Evolutionary conservation across 768 basidiomycete genomes (phyloP), one percentile per base, ranked within the genome.

Genomic region (Chalciporus pseudorubinellus): DNA sequence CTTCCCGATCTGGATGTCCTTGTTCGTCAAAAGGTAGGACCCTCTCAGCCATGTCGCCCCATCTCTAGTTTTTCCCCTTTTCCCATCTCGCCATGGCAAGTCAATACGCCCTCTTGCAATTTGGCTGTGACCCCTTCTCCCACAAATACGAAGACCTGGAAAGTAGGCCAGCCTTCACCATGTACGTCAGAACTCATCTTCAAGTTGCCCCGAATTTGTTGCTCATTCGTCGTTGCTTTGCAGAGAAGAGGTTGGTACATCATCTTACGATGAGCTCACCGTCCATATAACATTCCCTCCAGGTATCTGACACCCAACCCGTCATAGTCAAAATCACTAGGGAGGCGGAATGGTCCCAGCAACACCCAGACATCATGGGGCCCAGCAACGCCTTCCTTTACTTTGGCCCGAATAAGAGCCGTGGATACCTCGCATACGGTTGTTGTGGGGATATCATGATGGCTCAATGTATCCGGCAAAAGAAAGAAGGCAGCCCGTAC

Each of bases 331-430:
- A 82, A 55, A 70, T 90, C 48, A 75, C 77, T 36, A 81, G 89
- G 16, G 85, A 90, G 60, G 66, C 74, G 0, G 74, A 71, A 19
- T 90, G 89, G 88, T 73, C 80, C 20, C 77, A 82, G 59, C 82
- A 81, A 49, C 82, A 88, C 61, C 79, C 81, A 20, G 76, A 72
- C 42, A 82, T 89, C 56, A 84, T 89, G 82, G 89, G 89, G n/a
- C 89, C 89, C n/a, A 80, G 77, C 52, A 85, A 80, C 36, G 82
- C 89, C 6, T 88, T 77, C 63, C 79, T 89, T 54, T 90, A 88
- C 61, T 82, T 91, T 52, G 89, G 89, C 1, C 87, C 89, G 6
- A 73, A 73, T 38, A 77, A 74, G 48, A 59, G 74, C 3, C 77
- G 80, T 4, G 89, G 89, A 3, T 82, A 82, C 58, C 69, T 89